Base-by-base conservation (phyloP, 1,284 basidiomycete species). In the Ceratobasidium sp. region DNA sequence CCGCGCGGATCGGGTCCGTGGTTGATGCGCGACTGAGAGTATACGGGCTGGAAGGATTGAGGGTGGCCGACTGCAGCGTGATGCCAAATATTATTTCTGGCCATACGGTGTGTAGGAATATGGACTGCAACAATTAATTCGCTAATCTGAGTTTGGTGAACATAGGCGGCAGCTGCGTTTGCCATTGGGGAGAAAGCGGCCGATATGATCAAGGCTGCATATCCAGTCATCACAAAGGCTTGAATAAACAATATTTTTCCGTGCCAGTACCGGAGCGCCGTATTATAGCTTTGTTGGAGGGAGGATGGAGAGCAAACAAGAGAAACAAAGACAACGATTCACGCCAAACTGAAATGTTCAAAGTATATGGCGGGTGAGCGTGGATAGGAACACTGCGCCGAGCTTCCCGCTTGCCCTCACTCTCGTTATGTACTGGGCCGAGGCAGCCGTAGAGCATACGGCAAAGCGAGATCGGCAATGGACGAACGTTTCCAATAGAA, bases 101-200 rank as follows among this genome's bases (percentile, higher is more conserved):
- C 27, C 89, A 91, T 78, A 89, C 89, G 76, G 89, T 89, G 72
- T 77, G 86, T 83, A 29, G 14, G 72, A 34, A 27, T 59, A 4
- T 24, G 11, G 34, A 24, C 13, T 41, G 22, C 13, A 41, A 16
- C 58, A 46, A 24, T 29, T 75, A 51, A 27, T 24, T 31, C 49
- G 19, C 65, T 61, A 16, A 49, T n/a, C n/a, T 48, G 5, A 61
- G 31, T 63, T 34, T 65, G n/a, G 51, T 34, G n/a, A 48, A 27
- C 77, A n/a, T 75, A 91, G 89, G 82, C 88, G 71, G 89, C 85
- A 9, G 83, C 88, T 7, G 84, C 85, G 31, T 84, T 87, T 61
- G 89, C 89, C 0, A 83, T 86, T 22, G 90, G 86, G 0, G 90
- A 92, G 80, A 90, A 89, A 79, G 82, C 88, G 1, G 84, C 89